Conservation (phyloP, 2,329 filamentous ascomycete genomes). For the Aspergillus cejpii region DNA sequence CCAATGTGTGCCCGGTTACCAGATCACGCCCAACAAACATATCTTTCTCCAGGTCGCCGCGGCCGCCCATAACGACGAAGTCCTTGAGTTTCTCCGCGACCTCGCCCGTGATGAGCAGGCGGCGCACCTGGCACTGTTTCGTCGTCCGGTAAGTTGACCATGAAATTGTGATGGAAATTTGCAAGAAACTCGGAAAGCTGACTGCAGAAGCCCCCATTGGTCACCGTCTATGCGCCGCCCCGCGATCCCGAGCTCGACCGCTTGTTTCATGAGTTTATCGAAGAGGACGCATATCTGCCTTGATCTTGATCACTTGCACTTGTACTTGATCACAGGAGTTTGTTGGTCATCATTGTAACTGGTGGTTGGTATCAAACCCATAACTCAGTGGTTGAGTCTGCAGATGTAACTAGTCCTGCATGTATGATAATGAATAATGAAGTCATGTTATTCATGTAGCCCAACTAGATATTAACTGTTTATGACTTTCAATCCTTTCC, state of each 20-base stretch:
- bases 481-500: too few relatives aligned
- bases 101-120: conserved; percentile 14
- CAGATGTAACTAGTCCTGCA: too few relatives aligned
- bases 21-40: conserved; percentile 19
- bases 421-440: too few relatives aligned
- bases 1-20: conserved; percentile 27
- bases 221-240: neutral
- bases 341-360: neutral
- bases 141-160: neutral
- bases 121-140: too few relatives aligned
- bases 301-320: too few relatives aligned
- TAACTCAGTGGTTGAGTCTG: neutral
- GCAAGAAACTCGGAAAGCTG: neutral
- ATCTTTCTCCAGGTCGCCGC: conserved; percentile 16
- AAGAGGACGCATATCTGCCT: neutral
- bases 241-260: neutral
- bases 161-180: neutral
- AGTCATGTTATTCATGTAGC: too few relatives aligned
- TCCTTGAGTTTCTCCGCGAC: conserved; percentile 28
- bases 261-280: neutral
- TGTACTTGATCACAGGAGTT: neutral
- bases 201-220: neutral
- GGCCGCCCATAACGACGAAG: conserved; percentile 25
- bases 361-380: neutral
- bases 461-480: too few relatives aligned